Percentiles rank a stretch among this genome's conserved stretches.
Conservation (phyloP, 2,329 filamentous ascomycete species). For the Aspergillus sojae region DNA sequence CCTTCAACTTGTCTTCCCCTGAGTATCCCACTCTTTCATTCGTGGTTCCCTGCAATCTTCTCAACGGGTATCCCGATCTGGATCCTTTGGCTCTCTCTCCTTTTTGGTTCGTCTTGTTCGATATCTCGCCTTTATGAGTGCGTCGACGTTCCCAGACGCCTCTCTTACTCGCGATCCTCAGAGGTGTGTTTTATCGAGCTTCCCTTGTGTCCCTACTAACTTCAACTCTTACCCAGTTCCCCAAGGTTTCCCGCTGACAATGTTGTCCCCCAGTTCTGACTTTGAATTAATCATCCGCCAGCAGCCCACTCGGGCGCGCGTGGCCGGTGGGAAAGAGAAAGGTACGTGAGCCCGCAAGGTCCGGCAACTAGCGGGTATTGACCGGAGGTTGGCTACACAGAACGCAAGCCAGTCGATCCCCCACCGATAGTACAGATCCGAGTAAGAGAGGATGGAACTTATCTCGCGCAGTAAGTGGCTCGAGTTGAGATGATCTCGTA, state of each 20-base stretch:
- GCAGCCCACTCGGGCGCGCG: constrained; percentile 67
- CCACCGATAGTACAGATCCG: constrained; percentile 78
- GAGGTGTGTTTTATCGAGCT: constrained; percentile 35
- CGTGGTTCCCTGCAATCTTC: constrained; percentile 28
- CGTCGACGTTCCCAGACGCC: constrained; percentile 43
- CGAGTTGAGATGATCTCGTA: neutral
- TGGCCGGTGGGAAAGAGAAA: constrained; percentile 75
- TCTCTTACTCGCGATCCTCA: constrained; percentile 46
- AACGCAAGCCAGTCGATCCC: constrained; percentile 82
- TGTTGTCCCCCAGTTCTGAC: constrained; percentile 53
- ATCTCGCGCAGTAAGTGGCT: constrained; percentile 61
- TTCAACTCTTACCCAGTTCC: constrained; percentile 33
- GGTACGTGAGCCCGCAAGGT: constrained; percentile 47
- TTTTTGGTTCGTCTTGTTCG: constrained; percentile 16
- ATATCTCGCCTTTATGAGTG: constrained; percentile 45
- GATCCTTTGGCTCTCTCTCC: constrained; percentile 23
- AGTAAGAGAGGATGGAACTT: constrained; percentile 50
- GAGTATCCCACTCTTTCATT: constrained; percentile 21
- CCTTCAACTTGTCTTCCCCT: constrained; percentile 21
- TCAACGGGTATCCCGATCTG: constrained; percentile 26
- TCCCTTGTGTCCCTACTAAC: constrained; percentile 18
- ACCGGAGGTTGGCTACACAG: constrained; percentile 43
- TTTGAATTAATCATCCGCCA: constrained; percentile 65
- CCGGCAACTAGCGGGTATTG: neutral
- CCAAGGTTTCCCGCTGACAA: constrained; percentile 42